Conservation (phyloP, 1,284 basidiomycete species). For the Irpex rosettiformis region DNA sequence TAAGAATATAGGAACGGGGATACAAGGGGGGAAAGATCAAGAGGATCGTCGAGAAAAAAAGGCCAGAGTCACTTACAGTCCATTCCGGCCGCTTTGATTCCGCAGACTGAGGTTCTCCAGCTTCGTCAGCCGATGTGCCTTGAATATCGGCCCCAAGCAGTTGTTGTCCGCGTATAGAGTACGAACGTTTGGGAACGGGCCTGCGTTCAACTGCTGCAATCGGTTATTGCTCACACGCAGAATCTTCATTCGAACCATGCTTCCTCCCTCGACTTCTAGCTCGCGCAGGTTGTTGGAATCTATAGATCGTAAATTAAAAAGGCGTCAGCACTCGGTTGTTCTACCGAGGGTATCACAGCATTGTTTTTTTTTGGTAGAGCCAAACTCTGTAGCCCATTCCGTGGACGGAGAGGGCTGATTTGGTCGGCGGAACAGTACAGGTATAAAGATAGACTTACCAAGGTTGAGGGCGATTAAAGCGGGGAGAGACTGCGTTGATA, state of each 20-base stretch:
- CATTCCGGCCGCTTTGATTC: slow-evolving; percentile 71
- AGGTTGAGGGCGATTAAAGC: slow-evolving; percentile 73
- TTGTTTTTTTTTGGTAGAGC: too few relatives aligned
- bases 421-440: too few relatives aligned
- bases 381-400: too few relatives aligned
- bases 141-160: slow-evolving; percentile 51
- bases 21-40: slow-evolving; percentile 7
- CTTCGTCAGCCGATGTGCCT: slow-evolving; percentile 55
- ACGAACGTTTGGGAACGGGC: slow-evolving; percentile 69
- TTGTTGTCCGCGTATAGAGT: slow-evolving; percentile 95
- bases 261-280: slow-evolving; percentile 42
- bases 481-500: slow-evolving; percentile 50
- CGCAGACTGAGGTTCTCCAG: slow-evolving; percentile 91
- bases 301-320: slow-evolving; percentile 29
- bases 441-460: slow-evolving; percentile 48
- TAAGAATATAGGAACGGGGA: slow-evolving; percentile 1
- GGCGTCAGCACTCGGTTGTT: neutral
- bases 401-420: too few relatives aligned
- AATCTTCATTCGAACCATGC: slow-evolving; percentile 73
- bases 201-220: slow-evolving; percentile 67
- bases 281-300: slow-evolving; percentile 70
- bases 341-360: too few relatives aligned
- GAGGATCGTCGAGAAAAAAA: slow-evolving; percentile 5
- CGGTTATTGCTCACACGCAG: slow-evolving; percentile 85
- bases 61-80: slow-evolving; percentile 54